Conservation (phyloP, 2,329 filamentous ascomycete species). For the Tolypocladium endophyticum region DNA sequence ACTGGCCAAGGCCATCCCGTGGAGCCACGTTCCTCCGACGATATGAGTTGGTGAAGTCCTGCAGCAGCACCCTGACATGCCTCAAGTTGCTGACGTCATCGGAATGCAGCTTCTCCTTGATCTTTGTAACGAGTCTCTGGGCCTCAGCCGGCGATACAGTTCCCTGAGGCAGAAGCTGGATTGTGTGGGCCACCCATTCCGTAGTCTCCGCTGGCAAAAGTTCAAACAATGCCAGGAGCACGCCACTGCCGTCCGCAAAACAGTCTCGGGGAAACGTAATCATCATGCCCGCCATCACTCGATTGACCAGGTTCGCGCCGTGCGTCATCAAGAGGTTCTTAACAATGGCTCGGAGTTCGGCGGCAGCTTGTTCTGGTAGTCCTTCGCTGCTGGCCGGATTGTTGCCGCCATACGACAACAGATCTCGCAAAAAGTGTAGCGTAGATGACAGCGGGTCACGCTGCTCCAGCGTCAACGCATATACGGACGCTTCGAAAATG, state of each 20-base stretch:
- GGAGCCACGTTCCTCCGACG: constrained; percentile 91
- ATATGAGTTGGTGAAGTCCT: constrained; percentile 96
- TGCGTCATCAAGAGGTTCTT: constrained; percentile 59
- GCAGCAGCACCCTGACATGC: constrained; percentile 74
- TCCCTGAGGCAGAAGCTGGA: constrained; percentile 73
- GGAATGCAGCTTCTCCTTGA: constrained; percentile 64
- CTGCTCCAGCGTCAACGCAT: constrained; percentile 79
- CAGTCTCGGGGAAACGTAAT: constrained; percentile 95
- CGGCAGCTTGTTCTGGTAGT: constrained; percentile 47
- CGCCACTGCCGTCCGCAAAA: constrained; percentile 86
- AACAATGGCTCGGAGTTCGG: constrained; percentile 62
- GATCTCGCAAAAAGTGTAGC: constrained; percentile 84
- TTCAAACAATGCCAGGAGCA: constrained; percentile 83
- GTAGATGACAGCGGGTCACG: constrained; percentile 84
- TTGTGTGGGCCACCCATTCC: constrained; percentile 72
- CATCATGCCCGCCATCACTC: constrained; percentile 96
- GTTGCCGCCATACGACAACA: constrained; percentile 77
- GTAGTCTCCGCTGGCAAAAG: constrained; percentile 71
- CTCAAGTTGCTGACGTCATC: constrained; percentile 52
- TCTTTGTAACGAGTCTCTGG: constrained; percentile 68
- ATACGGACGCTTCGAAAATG: constrained; percentile 79
- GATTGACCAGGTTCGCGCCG: constrained; percentile 73
- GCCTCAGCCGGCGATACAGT: constrained; percentile 73
- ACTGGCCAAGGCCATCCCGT: constrained; percentile 74
- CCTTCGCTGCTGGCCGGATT: constrained; percentile 55